A percentile compares a stretch with the other conserved stretches of the same genome.
Conservation (phyloP, 345 rosid species). For the Euphorbia pulcherrima region DNA sequence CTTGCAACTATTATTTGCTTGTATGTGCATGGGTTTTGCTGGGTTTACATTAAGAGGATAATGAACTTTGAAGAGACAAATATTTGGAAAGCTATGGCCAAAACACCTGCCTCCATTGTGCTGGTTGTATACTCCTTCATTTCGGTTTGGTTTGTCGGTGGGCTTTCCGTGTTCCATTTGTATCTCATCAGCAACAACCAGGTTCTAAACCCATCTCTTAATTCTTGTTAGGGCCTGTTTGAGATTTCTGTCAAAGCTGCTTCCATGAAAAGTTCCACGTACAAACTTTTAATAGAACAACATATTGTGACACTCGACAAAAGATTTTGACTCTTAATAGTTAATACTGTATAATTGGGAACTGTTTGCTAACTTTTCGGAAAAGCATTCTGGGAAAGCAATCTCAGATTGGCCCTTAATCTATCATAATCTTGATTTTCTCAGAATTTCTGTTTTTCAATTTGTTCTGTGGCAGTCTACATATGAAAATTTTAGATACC, state of each 20-base stretch:
- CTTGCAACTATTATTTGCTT: slow-evolving; percentile 73
- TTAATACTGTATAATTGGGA: too few relatives aligned
- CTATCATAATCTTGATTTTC: not conserved
- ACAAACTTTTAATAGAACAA: too few relatives aligned
- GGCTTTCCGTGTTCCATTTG: slow-evolving; percentile 71
- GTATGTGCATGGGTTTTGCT: slow-evolving; percentile 80
- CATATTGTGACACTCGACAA: too few relatives aligned
- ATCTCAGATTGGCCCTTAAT: too few relatives aligned
- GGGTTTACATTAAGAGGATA: slow-evolving; percentile 69
- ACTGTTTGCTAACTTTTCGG: too few relatives aligned
- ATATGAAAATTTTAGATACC: slow-evolving; percentile 80
- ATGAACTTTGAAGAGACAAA: slow-evolving; percentile 54
- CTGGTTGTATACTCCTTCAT: slow-evolving; percentile 69
- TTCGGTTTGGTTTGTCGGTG: slow-evolving; percentile 91
- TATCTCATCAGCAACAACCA: slow-evolving; percentile 90
- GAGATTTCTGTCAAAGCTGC: too few relatives aligned
- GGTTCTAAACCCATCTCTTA: slow-evolving; percentile 41
- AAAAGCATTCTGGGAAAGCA: too few relatives aligned
- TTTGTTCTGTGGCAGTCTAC: slow-evolving; percentile 67
- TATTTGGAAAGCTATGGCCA: slow-evolving; percentile 75
- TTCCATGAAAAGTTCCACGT: too few relatives aligned
- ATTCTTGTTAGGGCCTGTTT: too few relatives aligned
- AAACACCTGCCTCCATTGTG: slow-evolving; percentile 83
- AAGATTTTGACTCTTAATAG: too few relatives aligned
- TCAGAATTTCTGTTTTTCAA: not conserved